phyloP scores from a whole-genome alignment of 192 early-diverging fungal genomes.

The Entrophospora sp. region DNA sequence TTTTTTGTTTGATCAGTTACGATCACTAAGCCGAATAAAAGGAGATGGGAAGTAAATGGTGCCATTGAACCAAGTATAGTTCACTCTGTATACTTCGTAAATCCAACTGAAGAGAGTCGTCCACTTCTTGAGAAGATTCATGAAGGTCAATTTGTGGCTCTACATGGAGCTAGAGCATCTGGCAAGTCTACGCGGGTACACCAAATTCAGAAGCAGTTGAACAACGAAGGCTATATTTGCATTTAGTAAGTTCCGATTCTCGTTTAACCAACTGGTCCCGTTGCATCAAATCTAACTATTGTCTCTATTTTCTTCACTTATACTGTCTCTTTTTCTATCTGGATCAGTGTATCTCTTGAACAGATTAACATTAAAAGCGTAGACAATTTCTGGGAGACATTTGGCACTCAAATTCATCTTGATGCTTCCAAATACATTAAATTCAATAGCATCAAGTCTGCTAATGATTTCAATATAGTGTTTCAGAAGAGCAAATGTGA shows the following conservation, averaged over 20 bases:
- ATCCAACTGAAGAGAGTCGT: slow-evolving; percentile 22
- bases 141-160: slow-evolving; percentile 11
- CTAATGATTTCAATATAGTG: background rate
- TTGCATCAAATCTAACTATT: background rate
- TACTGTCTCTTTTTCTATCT: background rate
- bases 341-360: slow-evolving; percentile 15
- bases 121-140: slow-evolving; percentile 24
- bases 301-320: background rate
- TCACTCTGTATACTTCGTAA: slow-evolving; percentile 21
- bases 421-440: background rate
- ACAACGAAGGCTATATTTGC: slow-evolving; percentile 18
- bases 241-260: slow-evolving; percentile 19
- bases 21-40: slow-evolving; percentile 5
- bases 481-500: background rate
- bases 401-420: background rate
- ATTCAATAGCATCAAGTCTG: slow-evolving; percentile 1
- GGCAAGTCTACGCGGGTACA: slow-evolving; percentile 26
- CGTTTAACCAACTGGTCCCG: background rate
- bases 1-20: slow-evolving; percentile 4
- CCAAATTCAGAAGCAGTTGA: slow-evolving; percentile 20
- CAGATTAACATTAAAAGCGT: background rate
- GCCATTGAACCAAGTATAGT: background rate
- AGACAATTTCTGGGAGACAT: slow-evolving; percentile 6
- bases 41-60: slow-evolving; percentile 14
- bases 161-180: slow-evolving; percentile 27